Evolutionary conservation across 2,329 filamentous ascomycete genomes (phyloP), one percentile per base, ranked within the genome.

Genomic region (Apiospora sp.): DNA sequence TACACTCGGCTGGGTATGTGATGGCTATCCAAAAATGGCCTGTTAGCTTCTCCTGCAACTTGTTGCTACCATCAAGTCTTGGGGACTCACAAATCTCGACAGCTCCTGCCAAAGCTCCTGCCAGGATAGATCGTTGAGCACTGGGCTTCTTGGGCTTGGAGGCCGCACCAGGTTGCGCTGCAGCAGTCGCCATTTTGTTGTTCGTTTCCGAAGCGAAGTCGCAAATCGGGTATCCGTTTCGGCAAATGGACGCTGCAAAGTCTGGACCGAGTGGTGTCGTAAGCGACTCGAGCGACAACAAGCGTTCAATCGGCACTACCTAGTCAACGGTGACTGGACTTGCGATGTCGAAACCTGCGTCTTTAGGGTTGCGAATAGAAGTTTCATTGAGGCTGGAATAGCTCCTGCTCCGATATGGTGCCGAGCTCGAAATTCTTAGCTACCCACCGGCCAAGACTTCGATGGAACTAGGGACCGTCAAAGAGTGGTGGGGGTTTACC

Each of bases 51-150:
- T 37, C 12, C 51, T 24, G 24, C 24, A 24, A 8, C 34, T 27
- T 43, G 43, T n/a, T 19, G 10, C 8, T 34, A 14, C 27, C 16
- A n/a, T 1, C 10, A 41, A 46, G 87, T 61, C 24, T 19, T 24
- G 69, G 70, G 43, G 37, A 78, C 84, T 77, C 86, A 95, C 93
- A 91, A 82, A 98, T 98, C 85, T 99, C 96, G 76, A 98, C 90
- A 71, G 95, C 96, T 79, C 96, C 96, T 71, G 96, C 96, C n/a
- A 93, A 93, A 72, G 94, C 94, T 75, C 96, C 96, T 72, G 96
- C 96, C 78, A 98, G 87, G 78, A 98, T 94, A 73, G 95, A 98
- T 77, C 96, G 93, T 81, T 98, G 84, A 68, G 93, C 90, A 80
- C 93, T 98, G 67, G 95, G 94, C 80, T 87, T 88, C 75, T 85